Percentiles rank a stretch among this genome's conserved stretches.
Conservation (phyloP, 768 basidiomycete species). For the Leccinellum luteum region DNA sequence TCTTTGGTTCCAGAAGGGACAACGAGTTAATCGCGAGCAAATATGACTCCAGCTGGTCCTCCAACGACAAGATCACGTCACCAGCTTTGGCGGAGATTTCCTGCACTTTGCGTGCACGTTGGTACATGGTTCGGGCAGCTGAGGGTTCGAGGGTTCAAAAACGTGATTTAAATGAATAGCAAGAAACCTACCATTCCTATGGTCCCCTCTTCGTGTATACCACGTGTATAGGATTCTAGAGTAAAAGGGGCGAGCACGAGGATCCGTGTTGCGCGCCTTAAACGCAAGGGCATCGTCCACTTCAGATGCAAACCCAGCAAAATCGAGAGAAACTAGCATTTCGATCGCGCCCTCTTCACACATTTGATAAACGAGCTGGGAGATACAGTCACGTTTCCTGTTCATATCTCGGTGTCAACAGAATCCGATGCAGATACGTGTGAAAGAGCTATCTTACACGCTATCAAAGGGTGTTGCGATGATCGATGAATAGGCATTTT, state of each 20-base stretch:
- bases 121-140: constrained; percentile 95
- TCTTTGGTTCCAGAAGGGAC: constrained; percentile 73
- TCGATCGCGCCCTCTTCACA: constrained; percentile 86
- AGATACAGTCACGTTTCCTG: constrained; percentile 81
- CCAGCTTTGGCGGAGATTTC: constrained; percentile 35
- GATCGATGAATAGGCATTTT: constrained; percentile 83
- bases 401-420: constrained; percentile 8
- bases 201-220: constrained; percentile 85
- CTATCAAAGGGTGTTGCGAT: constrained; percentile 71
- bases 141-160: constrained; percentile 27
- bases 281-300: constrained; percentile 87
- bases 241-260: constrained; percentile 80
- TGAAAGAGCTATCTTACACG: constrained; percentile 54
- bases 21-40: constrained; percentile 87
- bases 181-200: constrained; percentile 74
- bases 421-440: constrained; percentile 4
- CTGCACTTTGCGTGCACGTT: constrained; percentile 77
- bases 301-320: constrained; percentile 79
- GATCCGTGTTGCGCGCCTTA: constrained; percentile 93
- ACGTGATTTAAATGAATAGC: constrained; percentile 6
- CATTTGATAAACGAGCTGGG: constrained; percentile 85
- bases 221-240: constrained; percentile 92
- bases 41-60: constrained; percentile 77
- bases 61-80: constrained; percentile 45
- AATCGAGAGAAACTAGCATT: constrained; percentile 76